Evolutionary conservation across 2,329 filamentous ascomycete genomes (phyloP), one percentile per base, ranked within the genome.

Genomic region (Pseudogymnoascus sp.): DNA sequence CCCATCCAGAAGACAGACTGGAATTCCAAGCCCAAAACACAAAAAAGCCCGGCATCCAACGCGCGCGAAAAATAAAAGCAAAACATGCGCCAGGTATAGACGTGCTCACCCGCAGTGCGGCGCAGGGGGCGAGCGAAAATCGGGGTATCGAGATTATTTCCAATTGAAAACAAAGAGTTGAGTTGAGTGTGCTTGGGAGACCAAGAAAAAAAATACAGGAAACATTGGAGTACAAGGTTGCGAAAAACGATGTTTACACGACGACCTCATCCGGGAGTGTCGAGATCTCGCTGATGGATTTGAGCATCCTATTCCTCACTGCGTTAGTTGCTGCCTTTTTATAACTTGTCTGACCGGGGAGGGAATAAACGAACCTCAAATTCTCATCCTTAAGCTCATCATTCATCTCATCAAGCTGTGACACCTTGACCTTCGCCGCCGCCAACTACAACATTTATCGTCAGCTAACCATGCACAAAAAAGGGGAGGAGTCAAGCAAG

Each of bases 371-470:
- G 57, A 72, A 74, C 70, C 72, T 76, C 67, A 80, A 72, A 69
- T 83, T 83, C 60, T 79, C 78, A 63, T 81, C 77, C 70, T 77
- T 77, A 77, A 83, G 80, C 67, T 83, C 80, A 63, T 79, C 76
- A 70, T 83, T 80, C 67, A 84, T 77, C 64, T 77, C 73, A 65
- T 79, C 76, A 60, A 84, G 57, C 63, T 73, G 71, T 37, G 67
- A 59, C 38, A 66, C 64, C 2, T 65, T 67, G 18, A 70, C 60
- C 62, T 64, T 70, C 66, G 70, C 71, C 69, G 69, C 70, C 59
- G 67, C 69, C 63, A 73, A 63, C 70, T 73, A 62, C 61, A 62
- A 43, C 43, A 16, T 35, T n/a, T n/a, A 35, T 62, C 41, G 59
- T 58, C 28, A 59, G 34, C 22, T 59, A 64, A 68, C 68, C 54